phyloP scores from a whole-genome alignment of 1,284 basidiomycete species.

The Neotropicomus parvogracilis region DNA sequence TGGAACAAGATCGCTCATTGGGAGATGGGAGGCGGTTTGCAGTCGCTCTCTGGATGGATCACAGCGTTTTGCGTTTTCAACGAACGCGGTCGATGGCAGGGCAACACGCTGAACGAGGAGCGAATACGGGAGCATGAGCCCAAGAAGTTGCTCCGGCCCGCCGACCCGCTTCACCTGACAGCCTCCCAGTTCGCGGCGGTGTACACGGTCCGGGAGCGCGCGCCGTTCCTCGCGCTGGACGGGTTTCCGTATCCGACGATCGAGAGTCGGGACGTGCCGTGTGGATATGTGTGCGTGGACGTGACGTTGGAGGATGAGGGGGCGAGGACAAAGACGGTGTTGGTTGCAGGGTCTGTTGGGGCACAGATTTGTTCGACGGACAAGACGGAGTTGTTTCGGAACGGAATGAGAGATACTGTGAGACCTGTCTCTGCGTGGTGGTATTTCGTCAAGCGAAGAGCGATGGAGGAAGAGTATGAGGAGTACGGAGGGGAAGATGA shows the following conservation, averaged over 20 bases:
- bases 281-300: slow-evolving; percentile 37
- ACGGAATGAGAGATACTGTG: slow-evolving; percentile 32
- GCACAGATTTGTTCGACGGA: slow-evolving; percentile 33
- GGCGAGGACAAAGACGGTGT: slow-evolving; percentile 28
- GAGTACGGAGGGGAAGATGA: not conserved
- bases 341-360: slow-evolving; percentile 43
- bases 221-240: slow-evolving; percentile 33
- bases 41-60: slow-evolving; percentile 38
- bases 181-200: slow-evolving; percentile 29
- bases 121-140: slow-evolving; percentile 29
- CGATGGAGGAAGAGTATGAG: not conserved
- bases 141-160: slow-evolving; percentile 33
- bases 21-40: slow-evolving; percentile 26
- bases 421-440: slow-evolving; percentile 34
- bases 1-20: slow-evolving; percentile 37
- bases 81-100: slow-evolving; percentile 34
- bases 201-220: slow-evolving; percentile 27
- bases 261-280: slow-evolving; percentile 32
- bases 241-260: slow-evolving; percentile 37
- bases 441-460: slow-evolving; percentile 22
- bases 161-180: slow-evolving; percentile 28
- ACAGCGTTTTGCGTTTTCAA: slow-evolving; percentile 41
- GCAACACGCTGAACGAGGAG: slow-evolving; percentile 31
- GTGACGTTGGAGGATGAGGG: slow-evolving; percentile 40
- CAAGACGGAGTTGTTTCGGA: slow-evolving; percentile 30